Percentiles rank a stretch among this genome's conserved stretches.
Evolutionary conservation across 1,284 basidiomycete species (phyloP).

Genomic region (Sanghuangporus weigelae): DNA sequence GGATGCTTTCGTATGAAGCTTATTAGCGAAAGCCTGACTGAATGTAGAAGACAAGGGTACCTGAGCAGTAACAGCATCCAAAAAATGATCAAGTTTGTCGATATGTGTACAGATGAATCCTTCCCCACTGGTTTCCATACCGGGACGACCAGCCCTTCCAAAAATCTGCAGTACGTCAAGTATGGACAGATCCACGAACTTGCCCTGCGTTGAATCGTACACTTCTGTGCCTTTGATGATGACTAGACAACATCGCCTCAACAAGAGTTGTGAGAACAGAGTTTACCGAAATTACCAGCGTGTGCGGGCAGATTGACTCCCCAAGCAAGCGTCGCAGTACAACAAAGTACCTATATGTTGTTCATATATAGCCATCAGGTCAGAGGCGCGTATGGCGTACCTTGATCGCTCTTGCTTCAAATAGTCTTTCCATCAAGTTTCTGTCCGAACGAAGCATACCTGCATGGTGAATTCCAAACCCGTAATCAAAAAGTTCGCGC

Average conservation of each 20-base stretch:
- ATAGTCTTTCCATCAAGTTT: constrained; percentile 95
- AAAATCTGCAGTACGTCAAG: constrained; percentile 97
- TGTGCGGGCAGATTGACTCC: constrained; percentile 99
- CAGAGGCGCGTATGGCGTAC: constrained; percentile 37
- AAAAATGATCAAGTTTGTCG: constrained; percentile 92
- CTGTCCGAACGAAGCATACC: constrained; percentile 96
- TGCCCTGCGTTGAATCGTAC: constrained; percentile 85
- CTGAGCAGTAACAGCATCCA: constrained; percentile 86
- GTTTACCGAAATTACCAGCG: constrained; percentile 54
- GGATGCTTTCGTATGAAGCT: constrained; percentile 54
- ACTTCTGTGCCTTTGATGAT: constrained; percentile 98
- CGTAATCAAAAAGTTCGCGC: constrained; percentile 89
- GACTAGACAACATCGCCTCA: constrained; percentile 40
- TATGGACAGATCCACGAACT: constrained; percentile 91
- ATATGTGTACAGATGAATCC: constrained; percentile 95
- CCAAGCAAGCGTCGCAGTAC: constrained; percentile 98
- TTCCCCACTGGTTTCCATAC: constrained; percentile 92
- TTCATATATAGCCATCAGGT: constrained; percentile 14
- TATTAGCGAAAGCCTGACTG: constrained; percentile 9
- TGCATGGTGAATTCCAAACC: constrained; percentile 98
- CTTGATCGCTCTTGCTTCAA: constrained; percentile 89
- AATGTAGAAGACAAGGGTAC: constrained; percentile 32
- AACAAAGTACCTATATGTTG: constrained; percentile 80
- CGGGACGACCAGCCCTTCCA: constrained; percentile 95
- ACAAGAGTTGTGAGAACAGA: neutral